Evolutionary conservation across 202 grass and related monocot species (phyloP).

Genomic region (Digitaria exilis): DNA sequence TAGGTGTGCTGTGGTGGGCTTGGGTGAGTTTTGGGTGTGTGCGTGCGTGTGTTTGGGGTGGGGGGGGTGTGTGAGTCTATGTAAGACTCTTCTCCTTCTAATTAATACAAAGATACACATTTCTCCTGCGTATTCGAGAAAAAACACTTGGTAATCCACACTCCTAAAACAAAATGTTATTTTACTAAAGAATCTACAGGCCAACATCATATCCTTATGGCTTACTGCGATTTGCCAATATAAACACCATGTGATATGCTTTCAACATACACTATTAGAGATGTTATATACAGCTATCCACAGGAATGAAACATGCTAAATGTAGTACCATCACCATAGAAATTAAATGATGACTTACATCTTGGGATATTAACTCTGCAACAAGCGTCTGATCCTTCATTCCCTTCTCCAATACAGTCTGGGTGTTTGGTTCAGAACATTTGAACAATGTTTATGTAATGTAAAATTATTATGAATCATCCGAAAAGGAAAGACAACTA

Average conservation of each 20-base stretch:
- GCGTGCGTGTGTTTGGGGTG: too few relatives aligned
- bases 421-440: constrained; percentile 37
- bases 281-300: too few relatives aligned
- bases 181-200: not conserved
- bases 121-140: too few relatives aligned
- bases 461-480: constrained; percentile 41
- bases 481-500: constrained; percentile 4
- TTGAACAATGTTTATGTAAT: constrained; percentile 31
- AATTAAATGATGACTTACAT: constrained; percentile 66
- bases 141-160: too few relatives aligned
- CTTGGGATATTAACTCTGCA: constrained; percentile 64
- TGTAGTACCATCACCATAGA: constrained; percentile 18
- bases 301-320: constrained; percentile 25
- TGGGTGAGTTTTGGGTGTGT: too few relatives aligned
- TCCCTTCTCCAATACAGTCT: constrained; percentile 66
- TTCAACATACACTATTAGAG: too few relatives aligned
- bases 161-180: not conserved
- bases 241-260: not conserved
- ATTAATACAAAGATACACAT: too few relatives aligned
- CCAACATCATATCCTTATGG: not conserved
- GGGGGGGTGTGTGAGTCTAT: too few relatives aligned
- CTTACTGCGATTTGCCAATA: not conserved
- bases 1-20: too few relatives aligned
- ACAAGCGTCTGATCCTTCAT: constrained; percentile 52
- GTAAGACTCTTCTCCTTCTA: too few relatives aligned